phyloP scores from a whole-genome alignment of 331 rosid species.

The Rhamnella rubrinervis region DNA sequence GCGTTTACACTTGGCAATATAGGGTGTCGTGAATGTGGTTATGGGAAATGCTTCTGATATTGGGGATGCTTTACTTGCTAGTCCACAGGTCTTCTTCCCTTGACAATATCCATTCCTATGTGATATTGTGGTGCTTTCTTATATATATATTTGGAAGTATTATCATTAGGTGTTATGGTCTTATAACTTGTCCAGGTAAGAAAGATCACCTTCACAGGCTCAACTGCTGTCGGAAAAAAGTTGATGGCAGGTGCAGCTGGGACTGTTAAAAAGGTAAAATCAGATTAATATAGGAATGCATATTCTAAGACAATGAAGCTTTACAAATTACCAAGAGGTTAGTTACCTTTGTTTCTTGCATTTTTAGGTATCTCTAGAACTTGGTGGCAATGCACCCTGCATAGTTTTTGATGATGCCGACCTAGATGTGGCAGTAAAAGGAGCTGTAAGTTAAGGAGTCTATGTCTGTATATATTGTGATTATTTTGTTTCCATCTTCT shows the following conservation, averaged over 20 bases:
- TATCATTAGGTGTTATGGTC: constrained; percentile 7
- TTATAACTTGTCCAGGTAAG: constrained; percentile 61
- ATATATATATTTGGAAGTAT: constrained; percentile 13
- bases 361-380: constrained; percentile 86
- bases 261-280: constrained; percentile 84
- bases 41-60: constrained; percentile 92
- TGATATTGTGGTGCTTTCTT: constrained; percentile 13
- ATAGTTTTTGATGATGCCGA: constrained; percentile 96
- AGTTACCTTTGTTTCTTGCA: constrained; percentile 9
- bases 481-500: constrained; percentile 9
- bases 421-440: constrained; percentile 89
- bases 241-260: constrained; percentile 96
- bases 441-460: constrained; percentile 67
- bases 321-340: constrained; percentile 15
- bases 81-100: constrained; percentile 64
- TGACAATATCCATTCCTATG: constrained; percentile 2
- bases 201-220: constrained; percentile 95
- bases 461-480: constrained; percentile 18
- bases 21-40: constrained; percentile 95
- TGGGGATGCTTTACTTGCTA: constrained; percentile 78
- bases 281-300: constrained; percentile 10
- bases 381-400: constrained; percentile 99
- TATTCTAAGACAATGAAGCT: constrained; percentile 20
- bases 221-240: constrained; percentile 96
- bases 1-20: constrained; percentile 15